Percentiles rank a stretch among this genome's conserved stretches.
These are phyloP conservation scores for Parastagonospora nodorum DNA, from an alignment of 2,329 filamentous ascomycete genomes.

Conservation along the genomic window DNA sequence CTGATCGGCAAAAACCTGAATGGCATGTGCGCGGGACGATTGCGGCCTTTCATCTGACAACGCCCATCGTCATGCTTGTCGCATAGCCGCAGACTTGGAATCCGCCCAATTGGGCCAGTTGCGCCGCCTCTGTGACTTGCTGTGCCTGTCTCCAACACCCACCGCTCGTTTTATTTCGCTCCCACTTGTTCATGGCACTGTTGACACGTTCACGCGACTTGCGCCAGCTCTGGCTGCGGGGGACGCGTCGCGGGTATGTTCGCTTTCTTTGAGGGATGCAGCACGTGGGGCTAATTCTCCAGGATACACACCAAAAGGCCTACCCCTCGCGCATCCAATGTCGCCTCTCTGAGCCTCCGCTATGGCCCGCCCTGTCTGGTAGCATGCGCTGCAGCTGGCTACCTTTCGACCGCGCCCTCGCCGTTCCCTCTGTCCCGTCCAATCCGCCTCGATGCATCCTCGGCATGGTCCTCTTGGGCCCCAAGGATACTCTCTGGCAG, in stretches of 20 bases:
- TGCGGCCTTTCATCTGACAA: conserved; percentile 12
- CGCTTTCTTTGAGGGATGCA: not conserved
- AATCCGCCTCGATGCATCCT: conserved; percentile 36
- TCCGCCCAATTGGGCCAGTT: conserved; percentile 23
- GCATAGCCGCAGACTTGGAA: conserved; percentile 14
- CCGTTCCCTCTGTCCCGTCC: conserved; percentile 23
- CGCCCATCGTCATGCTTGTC: conserved; percentile 35
- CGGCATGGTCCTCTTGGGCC: conserved; percentile 24
- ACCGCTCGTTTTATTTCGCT: not conserved
- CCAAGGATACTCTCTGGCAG: conserved; percentile 6
- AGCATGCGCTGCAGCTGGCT: conserved; percentile 28
- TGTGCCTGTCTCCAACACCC: conserved; percentile 4
- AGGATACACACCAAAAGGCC: conserved; percentile 31
- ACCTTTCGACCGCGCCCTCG: conserved; percentile 19
- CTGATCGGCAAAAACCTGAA: conserved; percentile 26
- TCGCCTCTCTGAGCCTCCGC: conserved; percentile 23
- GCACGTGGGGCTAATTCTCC: conserved; percentile 7
- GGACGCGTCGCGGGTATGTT: conserved; percentile 35
- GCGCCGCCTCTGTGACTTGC: not conserved
- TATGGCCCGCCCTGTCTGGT: conserved; percentile 38
- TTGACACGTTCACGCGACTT: conserved; percentile 29
- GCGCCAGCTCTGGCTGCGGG: conserved; percentile 34
- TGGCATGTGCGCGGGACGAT: conserved; percentile 19
- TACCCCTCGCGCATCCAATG: conserved; percentile 12
- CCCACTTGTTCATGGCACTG: conserved; percentile 26